Evolutionary conservation across 805 yeast genomes (phyloP), one percentile per base, ranked within the genome.

Genomic region (Myxozyma neotropica): DNA sequence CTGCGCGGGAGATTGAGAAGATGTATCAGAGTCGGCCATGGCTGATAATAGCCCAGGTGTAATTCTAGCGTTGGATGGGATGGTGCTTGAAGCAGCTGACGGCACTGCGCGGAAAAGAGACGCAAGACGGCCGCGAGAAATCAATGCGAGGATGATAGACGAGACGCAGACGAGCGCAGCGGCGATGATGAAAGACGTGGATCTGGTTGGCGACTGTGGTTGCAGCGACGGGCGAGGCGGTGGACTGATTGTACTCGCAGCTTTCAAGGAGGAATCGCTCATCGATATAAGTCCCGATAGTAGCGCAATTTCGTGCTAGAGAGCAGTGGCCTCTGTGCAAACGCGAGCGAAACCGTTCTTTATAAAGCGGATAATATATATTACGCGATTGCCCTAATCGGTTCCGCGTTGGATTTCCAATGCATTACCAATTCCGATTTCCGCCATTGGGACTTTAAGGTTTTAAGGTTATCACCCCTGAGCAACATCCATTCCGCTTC

Each of bases 111-210:
- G 54, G 19, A 48, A 39, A 26, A 36, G 17, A 13, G 46, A 35
- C 8, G 54, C 23, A 29, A 55, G 21, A 5, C 47, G 19, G 23
- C 45, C 48, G 1, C 49, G 53, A 31, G 53, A 29, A 31, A 49
- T 27, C 59, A 49, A 44, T 36, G 55, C 55, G 27, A 38, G 12
- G 21, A 44, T 17, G 13, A 49, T 48, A 8, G 58, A 48, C 3
- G 43, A 4, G 4, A 27, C 23, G 46, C 53, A 24, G 33, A 55
- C 45, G 29, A 48, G 2, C 1, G 31, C 51, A 15, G 59, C 49
- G 7, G 55, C 51, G 23, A 55, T 12, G 10, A 47, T 7, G 17
- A 54, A 26, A 2, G 48, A 12, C 1, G 48, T 17, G 13, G 38
- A 10, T 4, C 23, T 39, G 46, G 23, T 23, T 13, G 53, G 15